Evolutionary conservation across 768 basidiomycete genomes (phyloP), one percentile per base, ranked within the genome.

Genomic region (Suillus brevipes): DNA sequence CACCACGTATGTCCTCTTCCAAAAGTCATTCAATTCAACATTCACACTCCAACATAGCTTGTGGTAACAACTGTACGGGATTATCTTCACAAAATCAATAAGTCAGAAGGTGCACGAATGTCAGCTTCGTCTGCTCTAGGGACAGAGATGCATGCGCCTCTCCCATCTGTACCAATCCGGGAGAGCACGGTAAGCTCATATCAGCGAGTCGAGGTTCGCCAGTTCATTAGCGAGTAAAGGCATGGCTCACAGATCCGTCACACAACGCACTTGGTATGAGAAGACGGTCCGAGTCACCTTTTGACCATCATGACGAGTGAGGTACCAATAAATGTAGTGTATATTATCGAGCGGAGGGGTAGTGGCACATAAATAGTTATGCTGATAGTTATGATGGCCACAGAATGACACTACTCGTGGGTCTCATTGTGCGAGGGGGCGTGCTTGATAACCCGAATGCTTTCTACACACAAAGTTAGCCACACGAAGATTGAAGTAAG

Each of bases 41-140:
- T 59, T 59, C 28, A 36, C 23, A 55, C 10, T 50, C 20, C 43
- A 8, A 36, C 18, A 34, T 64, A 92, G 90, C 80, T 91, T 60
- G 84, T 91, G 14, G 82, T 85, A 5, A 85, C 79, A 2, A 85
- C 89, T 2, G 78, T 93, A 62, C 83, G 88, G 20, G 91, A 92
- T 70, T 93, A 89, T 69, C 69, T 92, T 70, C 83, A 81, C 68
- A 93, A 91, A 72, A 77, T 89, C 67, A 68, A 72, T 37, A 65
- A 73, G 43, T 63, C 64, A 31, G 56, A 34, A 67, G 37, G 50
- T 31, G 50, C 52, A 40, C 66, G 75, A 60, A 45, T 69, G n/a
- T 74, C 75, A 31, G 50, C 68, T 9, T 74, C 75, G 31, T 73
- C 77, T 20, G 4, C 72, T 16, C 23, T 77, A 18, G 71, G 66